Evolutionary conservation across 768 basidiomycete species (phyloP), one percentile per base, ranked within the genome.

Genomic region (Arthromyces matolae): DNA sequence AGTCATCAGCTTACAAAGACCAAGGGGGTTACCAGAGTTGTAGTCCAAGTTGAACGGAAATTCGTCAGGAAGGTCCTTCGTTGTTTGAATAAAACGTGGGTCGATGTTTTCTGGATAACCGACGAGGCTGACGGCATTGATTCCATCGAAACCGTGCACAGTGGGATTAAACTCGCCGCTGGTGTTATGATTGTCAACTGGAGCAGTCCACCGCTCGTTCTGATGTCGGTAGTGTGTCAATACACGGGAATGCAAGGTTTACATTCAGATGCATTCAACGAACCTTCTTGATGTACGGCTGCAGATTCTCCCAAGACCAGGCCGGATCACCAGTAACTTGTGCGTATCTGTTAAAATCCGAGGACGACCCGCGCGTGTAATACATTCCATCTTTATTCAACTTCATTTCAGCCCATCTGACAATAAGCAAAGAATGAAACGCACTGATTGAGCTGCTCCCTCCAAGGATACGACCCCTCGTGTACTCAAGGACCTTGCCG

Each of bases 361-460:
- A 56, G 13, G 47, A 35, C 3, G 59, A 47, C 1, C 60, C 60
- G 24, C 61, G 51, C 8, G 55, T 60, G 48, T 60, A 63, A 24
- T 45, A 39, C 58, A 64, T 52, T 23, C 41, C 37, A 42, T 60
- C 59, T 61, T n/a, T n/a, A n/a, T n/a, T n/a, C n/a, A n/a, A 13
- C 6, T 5, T n/a, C 28, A 19, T 9, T 12, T 32, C 12, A 27
- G 9, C 35, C 14, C 23, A 29, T 8, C 5, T 19, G 1, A 5
- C 42, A 28, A n/a, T 5, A 1, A 33, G 19, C 3, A 36, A 12
- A 12, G 13, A 14, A 12, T 33, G 44, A 29, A n/a, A 13, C 46
- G 20, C 24, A 60, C 62, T 64, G 46, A 60, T 52, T n/a, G 63
- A 64, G 33, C 66, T 69, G 18, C 60, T 61, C 6, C 68, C 68